Conservation (phyloP, 2,329 filamentous ascomycete species). For the Catunica adiposa region DNA sequence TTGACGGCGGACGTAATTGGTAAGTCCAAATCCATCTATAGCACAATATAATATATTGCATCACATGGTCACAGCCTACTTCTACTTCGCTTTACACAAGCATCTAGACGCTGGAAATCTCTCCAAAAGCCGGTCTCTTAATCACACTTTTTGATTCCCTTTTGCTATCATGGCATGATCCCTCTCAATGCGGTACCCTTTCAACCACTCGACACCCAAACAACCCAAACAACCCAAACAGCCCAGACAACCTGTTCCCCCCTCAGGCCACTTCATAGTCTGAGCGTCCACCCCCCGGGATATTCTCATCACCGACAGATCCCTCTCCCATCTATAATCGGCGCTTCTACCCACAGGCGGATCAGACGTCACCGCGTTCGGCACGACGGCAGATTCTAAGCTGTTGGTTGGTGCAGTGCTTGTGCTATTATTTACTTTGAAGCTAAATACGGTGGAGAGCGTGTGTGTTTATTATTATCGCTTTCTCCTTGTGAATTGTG, state of each 20-base stretch:
- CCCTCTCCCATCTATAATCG: background rate
- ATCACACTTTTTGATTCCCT: too few relatives aligned
- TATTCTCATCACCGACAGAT: background rate
- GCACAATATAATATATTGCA: too few relatives aligned
- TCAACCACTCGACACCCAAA: too few relatives aligned
- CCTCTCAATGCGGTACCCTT: too few relatives aligned
- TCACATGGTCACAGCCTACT: too few relatives aligned
- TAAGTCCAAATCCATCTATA: too few relatives aligned
- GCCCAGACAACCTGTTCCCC: background rate
- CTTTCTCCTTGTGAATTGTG: background rate
- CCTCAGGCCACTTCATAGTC: background rate
- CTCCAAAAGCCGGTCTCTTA: too few relatives aligned
- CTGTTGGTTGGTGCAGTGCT: background rate
- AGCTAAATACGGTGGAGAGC: background rate
- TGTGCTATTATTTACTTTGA: background rate
- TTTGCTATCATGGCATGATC: too few relatives aligned
- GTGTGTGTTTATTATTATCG: background rate
- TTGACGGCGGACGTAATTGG: too few relatives aligned
- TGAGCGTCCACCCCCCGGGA: background rate
- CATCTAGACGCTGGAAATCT: too few relatives aligned
- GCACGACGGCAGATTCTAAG: background rate
- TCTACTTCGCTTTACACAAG: too few relatives aligned
- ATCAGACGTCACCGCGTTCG: background rate
- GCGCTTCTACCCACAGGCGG: background rate
- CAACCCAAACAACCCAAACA: too few relatives aligned